Evolutionary conservation across 176 grass and related monocot species (phyloP).

Genomic region (Tuctoria greenei): DNA sequence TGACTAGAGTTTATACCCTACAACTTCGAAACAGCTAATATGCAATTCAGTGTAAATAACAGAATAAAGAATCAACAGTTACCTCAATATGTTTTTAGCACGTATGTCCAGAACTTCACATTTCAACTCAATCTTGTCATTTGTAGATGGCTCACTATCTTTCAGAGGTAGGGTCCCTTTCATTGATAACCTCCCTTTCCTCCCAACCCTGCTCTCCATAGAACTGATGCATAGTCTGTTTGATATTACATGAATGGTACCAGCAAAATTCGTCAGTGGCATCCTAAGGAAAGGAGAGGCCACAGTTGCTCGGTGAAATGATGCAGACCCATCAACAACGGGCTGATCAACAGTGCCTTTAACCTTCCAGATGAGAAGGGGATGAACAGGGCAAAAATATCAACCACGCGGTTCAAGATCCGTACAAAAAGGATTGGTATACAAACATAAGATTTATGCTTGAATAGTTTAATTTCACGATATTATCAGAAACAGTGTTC

Average conservation of each 20-base stretch:
- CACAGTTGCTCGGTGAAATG: constrained; percentile 88
- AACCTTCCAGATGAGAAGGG: constrained; percentile 59
- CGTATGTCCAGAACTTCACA: constrained; percentile 95
- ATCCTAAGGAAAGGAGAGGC: constrained; percentile 81
- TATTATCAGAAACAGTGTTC: constrained; percentile 30
- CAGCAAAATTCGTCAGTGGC: constrained; percentile 84
- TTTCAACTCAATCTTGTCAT: constrained; percentile 93
- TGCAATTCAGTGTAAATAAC: constrained; percentile 20
- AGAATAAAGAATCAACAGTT: constrained; percentile 27
- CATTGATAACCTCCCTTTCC: constrained; percentile 88
- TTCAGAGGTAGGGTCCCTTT: constrained; percentile 90
- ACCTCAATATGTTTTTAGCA: constrained; percentile 97
- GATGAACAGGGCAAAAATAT: constrained; percentile 24
- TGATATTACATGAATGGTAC: constrained; percentile 71
- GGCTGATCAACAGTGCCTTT: constrained; percentile 96
- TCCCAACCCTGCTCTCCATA: constrained; percentile 90
- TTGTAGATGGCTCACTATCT: constrained; percentile 70
- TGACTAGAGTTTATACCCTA: neutral
- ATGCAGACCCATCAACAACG: constrained; percentile 90
- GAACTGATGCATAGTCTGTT: constrained; percentile 86
- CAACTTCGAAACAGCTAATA: constrained; percentile 6
- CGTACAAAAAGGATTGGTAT: constrained; percentile 12
- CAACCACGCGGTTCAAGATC: constrained; percentile 21
- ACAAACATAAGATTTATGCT: constrained; percentile 25
- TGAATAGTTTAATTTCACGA: constrained; percentile 23